Evolutionary conservation across 139 green algal species (phyloP).

Genomic region (Picochlorum sp.): DNA sequence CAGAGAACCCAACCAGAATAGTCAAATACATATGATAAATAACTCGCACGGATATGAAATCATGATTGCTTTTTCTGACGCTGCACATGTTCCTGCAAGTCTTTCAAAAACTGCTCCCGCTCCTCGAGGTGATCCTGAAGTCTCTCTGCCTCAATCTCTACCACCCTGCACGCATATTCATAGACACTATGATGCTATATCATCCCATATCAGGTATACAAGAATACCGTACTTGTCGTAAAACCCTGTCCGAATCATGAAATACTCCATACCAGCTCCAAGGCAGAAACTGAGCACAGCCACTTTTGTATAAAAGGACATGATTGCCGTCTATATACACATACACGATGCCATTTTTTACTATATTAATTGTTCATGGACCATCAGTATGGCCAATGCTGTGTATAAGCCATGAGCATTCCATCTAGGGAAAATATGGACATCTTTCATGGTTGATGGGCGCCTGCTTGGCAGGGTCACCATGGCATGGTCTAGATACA

Average conservation of each 20-base stretch:
- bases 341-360: no score
- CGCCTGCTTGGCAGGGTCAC: no score
- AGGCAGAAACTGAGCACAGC: conserved; percentile 25
- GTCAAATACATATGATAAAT: no score
- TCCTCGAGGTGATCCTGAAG: conserved; percentile 40
- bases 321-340: no score
- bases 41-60: no score
- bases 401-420: no score
- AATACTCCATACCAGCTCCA: conserved; percentile 73
- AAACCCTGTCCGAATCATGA: conserved; percentile 91
- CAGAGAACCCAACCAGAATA: no score
- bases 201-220: not conserved
- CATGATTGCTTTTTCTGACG: conserved; percentile 17
- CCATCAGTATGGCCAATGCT: no score
- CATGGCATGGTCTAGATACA: no score
- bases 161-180: conserved; percentile 29
- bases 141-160: conserved; percentile 40
- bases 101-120: conserved; percentile 28
- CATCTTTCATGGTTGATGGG: no score
- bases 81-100: conserved; percentile 36
- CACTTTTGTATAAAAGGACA: not conserved
- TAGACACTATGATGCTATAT: not conserved
- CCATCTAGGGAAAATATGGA: no score
- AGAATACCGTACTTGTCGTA: conserved; percentile 54
- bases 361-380: no score